Conservation (phyloP, 1,139 yeast species). For the Blastobotrys malaysiensis region DNA sequence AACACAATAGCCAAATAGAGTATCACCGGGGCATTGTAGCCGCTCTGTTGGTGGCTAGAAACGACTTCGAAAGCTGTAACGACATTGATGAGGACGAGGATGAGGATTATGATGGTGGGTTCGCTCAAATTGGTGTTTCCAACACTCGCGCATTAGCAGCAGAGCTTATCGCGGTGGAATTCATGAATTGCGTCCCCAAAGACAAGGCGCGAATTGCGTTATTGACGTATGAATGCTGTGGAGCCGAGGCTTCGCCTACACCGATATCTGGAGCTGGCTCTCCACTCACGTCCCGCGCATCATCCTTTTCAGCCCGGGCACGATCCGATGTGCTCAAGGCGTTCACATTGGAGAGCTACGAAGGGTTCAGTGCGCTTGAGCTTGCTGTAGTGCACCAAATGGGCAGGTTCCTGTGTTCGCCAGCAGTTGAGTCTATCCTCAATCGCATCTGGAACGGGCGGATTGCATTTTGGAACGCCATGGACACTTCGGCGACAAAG, state of each 20-base stretch:
- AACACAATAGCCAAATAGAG: conserved; percentile 1
- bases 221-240: conserved; percentile 25
- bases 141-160: conserved; percentile 31
- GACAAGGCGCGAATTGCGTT: conserved; percentile 25
- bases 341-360: conserved; percentile 12
- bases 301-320: not conserved
- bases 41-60: conserved; percentile 28
- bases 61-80: conserved; percentile 20
- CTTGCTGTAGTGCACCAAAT: conserved; percentile 29
- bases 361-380: conserved; percentile 27
- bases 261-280: not conserved
- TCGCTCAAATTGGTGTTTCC: conserved; percentile 21
- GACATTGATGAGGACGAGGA: conserved; percentile 20
- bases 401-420: conserved; percentile 26
- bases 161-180: conserved; percentile 29
- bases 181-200: conserved; percentile 23
- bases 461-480: conserved; percentile 33
- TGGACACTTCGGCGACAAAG: conserved; percentile 25
- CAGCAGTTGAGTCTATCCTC: conserved; percentile 26
- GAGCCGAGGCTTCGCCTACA: not conserved
- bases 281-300: not conserved
- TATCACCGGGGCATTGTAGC: conserved; percentile 30
- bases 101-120: conserved; percentile 21
- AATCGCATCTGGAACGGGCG: conserved; percentile 32
- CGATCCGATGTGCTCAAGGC: not conserved